Evolutionary conservation across 2,329 filamentous ascomycete species (phyloP).

Genomic region (Clonostachys sp.): DNA sequence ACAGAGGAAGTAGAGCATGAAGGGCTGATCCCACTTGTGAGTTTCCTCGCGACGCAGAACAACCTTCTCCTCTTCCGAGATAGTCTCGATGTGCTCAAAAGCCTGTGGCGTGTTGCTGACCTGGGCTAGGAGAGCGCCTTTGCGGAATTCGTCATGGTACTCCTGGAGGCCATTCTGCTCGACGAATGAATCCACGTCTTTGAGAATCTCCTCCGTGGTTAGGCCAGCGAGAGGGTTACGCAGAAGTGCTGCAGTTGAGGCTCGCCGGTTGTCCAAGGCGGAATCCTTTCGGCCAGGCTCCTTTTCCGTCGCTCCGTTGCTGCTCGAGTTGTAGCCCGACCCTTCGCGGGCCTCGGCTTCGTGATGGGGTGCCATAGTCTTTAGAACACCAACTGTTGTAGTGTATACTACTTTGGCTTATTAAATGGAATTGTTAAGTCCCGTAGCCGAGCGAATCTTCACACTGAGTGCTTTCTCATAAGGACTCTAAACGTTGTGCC

Average conservation of each 20-base stretch:
- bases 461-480: too few relatives aligned
- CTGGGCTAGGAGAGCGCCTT: constrained; percentile 47
- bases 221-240: constrained; percentile 22
- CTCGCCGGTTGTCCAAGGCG: constrained; percentile 1
- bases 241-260: constrained; percentile 16
- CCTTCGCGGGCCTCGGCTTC: constrained; percentile 15
- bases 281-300: constrained; percentile 3
- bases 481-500: too few relatives aligned
- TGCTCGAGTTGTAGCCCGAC: constrained; percentile 8
- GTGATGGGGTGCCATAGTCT: constrained; percentile 14
- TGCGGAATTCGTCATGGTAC: constrained; percentile 37
- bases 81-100: constrained; percentile 17
- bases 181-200: constrained; percentile 29
- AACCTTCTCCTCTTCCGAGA: constrained; percentile 19
- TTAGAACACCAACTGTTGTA: background rate
- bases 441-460: too few relatives aligned
- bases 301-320: constrained; percentile 8
- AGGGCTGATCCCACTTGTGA: constrained; percentile 23
- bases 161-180: constrained; percentile 22
- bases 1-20: constrained; percentile 26
- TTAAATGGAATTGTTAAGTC: too few relatives aligned
- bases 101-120: constrained; percentile 25
- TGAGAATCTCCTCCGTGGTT: constrained; percentile 18
- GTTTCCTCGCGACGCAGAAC: constrained; percentile 18
- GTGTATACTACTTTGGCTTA: background rate